phyloP scores from a whole-genome alignment of 2,329 filamentous ascomycete genomes.

The Fusarium begoniae region DNA sequence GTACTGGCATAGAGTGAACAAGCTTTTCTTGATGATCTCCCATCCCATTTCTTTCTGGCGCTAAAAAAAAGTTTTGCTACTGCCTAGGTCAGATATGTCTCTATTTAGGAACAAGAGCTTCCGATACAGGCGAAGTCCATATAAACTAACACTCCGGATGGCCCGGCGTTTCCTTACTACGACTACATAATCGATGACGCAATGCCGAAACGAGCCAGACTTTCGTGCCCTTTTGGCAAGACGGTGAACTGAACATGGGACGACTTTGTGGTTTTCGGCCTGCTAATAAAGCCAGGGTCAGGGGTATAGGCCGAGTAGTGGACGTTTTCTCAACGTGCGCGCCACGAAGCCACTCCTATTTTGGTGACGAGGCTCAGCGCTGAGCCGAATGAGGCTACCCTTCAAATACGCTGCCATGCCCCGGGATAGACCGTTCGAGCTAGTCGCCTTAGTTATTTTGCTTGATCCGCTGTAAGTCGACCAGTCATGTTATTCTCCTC shows the following conservation, averaged over 20 bases:
- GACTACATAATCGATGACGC: conserved; percentile 35
- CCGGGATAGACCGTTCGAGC: conserved; percentile 34
- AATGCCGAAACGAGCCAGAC: conserved; percentile 1
- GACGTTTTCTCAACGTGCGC: conserved; percentile 20
- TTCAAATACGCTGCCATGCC: conserved; percentile 3
- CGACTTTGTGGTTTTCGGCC: conserved; percentile 23
- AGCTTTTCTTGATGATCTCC: conserved; percentile 9
- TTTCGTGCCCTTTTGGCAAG: conserved; percentile 13
- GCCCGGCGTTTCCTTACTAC: conserved; percentile 26
- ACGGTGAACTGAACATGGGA: conserved; percentile 31
- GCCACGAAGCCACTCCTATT: conserved; percentile 25
- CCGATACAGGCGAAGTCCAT: neutral
- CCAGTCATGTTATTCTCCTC: conserved; percentile 20
- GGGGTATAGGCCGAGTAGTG: conserved; percentile 21
- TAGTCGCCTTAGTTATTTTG: conserved; percentile 23
- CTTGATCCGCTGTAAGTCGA: conserved; percentile 7
- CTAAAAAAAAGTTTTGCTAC: neutral
- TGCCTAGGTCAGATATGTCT: neutral
- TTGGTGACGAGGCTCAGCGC: conserved; percentile 18
- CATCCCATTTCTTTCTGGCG: neutral
- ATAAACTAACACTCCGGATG: conserved; percentile 11
- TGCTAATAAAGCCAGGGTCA: conserved; percentile 22
- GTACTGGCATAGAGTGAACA: conserved; percentile 12
- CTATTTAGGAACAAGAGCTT: neutral
- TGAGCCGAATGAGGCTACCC: conserved; percentile 29